Percentiles rank a stretch among this genome's conserved stretches.
phyloP scores from a whole-genome alignment of 2,329 filamentous ascomycete species.

The Colletotrichum magnum region DNA sequence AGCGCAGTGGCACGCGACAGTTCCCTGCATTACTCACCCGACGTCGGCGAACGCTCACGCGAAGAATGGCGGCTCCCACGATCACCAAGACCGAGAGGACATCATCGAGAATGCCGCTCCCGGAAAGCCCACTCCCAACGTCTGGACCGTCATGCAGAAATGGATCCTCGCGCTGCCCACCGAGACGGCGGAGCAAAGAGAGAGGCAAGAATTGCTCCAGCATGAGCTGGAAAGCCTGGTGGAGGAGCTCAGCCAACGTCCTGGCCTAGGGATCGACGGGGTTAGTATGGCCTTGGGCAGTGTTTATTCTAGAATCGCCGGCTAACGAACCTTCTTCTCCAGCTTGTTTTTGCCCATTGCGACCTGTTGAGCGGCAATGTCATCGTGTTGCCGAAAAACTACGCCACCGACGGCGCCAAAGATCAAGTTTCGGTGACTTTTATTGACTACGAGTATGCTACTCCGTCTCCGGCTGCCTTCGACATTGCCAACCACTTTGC shows the following conservation, averaged over 20 bases:
- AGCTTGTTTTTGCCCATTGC: constrained; percentile 95
- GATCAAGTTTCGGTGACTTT: constrained; percentile 77
- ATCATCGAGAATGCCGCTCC: constrained; percentile 68
- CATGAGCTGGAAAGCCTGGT: constrained; percentile 81
- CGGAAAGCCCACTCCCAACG: constrained; percentile 82
- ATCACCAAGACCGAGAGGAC: constrained; percentile 51
- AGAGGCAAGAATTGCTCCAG: constrained; percentile 78
- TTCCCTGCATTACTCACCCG: constrained; percentile 67
- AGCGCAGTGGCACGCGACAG: constrained; percentile 91
- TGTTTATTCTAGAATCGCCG: neutral
- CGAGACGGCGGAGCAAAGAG: constrained; percentile 76
- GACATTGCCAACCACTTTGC: constrained; percentile 98
- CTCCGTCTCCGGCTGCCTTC: constrained; percentile 93
- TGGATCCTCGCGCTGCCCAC: constrained; percentile 91
- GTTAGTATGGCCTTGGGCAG: constrained; percentile 57
- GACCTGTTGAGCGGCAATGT: constrained; percentile 97
- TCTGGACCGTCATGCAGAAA: constrained; percentile 96
- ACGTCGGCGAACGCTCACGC: constrained; percentile 53
- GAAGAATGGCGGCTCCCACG: constrained; percentile 46
- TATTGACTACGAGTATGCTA: constrained; percentile 99
- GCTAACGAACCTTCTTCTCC: constrained; percentile 26
- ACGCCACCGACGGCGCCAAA: constrained; percentile 49
- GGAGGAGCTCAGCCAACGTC: constrained; percentile 79
- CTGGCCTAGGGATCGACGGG: constrained; percentile 81
- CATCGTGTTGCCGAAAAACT: constrained; percentile 77